These are phyloP conservation scores for Spinacia oleracea DNA, from an alignment of 179 eudicot genomes.

Conservation along the genomic window DNA sequence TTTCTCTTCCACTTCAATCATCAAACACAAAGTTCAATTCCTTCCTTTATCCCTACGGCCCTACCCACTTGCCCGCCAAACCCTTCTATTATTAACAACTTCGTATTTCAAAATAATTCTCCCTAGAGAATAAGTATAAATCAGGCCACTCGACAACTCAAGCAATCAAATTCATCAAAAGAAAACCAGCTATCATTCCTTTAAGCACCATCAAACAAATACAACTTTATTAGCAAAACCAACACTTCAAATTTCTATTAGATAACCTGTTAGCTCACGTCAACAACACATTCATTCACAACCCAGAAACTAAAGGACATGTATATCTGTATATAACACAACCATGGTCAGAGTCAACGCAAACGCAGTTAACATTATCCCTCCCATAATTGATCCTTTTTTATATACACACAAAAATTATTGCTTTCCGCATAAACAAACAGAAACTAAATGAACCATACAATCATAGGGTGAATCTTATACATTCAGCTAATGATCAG, in stretches of 20 bases:
- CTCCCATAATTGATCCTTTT: conserved; percentile 5
- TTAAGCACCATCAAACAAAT: not conserved
- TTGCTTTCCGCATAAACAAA: conserved; percentile 12
- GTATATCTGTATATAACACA: not conserved
- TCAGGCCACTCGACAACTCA: not conserved
- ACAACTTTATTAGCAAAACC: not conserved
- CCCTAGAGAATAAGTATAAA: not conserved
- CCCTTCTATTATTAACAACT: not conserved
- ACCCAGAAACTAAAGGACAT: not conserved
- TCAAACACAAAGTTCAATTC: not conserved
- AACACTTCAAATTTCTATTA: not conserved
- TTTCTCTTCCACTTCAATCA: not conserved
- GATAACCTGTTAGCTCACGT: not conserved
- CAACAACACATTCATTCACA: not conserved
- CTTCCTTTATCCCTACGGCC: conserved; percentile 6
- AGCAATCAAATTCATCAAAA: no score
- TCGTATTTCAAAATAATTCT: no score
- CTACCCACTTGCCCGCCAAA: not conserved
- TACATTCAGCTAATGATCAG: not conserved
- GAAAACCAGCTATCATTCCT: not conserved
- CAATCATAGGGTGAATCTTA: conserved; percentile 9
- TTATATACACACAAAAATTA: not conserved
- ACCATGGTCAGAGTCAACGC: not conserved
- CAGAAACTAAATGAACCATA: not conserved
- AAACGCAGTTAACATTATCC: conserved; percentile 13